These are phyloP conservation scores for Sporothrix schenckii DNA, from an alignment of 2,329 filamentous ascomycete genomes.

Conservation along the genomic window DNA sequence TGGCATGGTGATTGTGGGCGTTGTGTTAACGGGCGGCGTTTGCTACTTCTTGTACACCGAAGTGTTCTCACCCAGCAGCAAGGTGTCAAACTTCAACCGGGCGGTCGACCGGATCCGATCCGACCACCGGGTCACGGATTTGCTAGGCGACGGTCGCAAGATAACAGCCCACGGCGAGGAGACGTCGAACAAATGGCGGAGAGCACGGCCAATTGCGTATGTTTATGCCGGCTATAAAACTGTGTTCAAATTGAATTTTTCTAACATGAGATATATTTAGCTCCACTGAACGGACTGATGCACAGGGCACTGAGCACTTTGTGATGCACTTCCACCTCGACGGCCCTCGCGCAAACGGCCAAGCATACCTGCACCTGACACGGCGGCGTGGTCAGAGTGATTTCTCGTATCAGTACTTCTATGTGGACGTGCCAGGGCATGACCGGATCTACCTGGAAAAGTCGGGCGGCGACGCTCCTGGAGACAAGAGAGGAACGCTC, in stretches of 20 bases:
- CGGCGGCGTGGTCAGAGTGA: slow-evolving; percentile 66
- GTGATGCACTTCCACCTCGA: slow-evolving; percentile 86
- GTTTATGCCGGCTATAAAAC: neutral
- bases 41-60: slow-evolving; percentile 77
- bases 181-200: slow-evolving; percentile 79
- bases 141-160: slow-evolving; percentile 74
- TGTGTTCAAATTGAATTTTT: too few relatives aligned
- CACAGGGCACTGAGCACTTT: slow-evolving; percentile 76
- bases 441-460: slow-evolving; percentile 68
- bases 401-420: slow-evolving; percentile 78
- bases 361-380: slow-evolving; percentile 77
- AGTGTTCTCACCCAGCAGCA: slow-evolving; percentile 82
- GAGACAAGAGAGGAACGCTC: slow-evolving; percentile 52
- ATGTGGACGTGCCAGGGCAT: slow-evolving; percentile 75
- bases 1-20: slow-evolving; percentile 71
- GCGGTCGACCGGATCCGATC: slow-evolving; percentile 77
- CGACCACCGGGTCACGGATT: slow-evolving; percentile 68
- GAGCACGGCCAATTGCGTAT: slow-evolving; percentile 64
- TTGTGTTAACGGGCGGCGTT: slow-evolving; percentile 77
- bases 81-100: slow-evolving; percentile 84
- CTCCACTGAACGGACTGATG: slow-evolving; percentile 60
- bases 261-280: neutral
- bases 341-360: slow-evolving; percentile 72
- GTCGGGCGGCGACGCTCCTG: slow-evolving; percentile 39
- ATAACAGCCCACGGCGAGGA: slow-evolving; percentile 82